Percentiles rank a stretch among this genome's conserved stretches.
Evolutionary conservation across 2,329 filamentous ascomycete species (phyloP).

Genomic region (Xenosphaeropsis pyriputrescens): DNA sequence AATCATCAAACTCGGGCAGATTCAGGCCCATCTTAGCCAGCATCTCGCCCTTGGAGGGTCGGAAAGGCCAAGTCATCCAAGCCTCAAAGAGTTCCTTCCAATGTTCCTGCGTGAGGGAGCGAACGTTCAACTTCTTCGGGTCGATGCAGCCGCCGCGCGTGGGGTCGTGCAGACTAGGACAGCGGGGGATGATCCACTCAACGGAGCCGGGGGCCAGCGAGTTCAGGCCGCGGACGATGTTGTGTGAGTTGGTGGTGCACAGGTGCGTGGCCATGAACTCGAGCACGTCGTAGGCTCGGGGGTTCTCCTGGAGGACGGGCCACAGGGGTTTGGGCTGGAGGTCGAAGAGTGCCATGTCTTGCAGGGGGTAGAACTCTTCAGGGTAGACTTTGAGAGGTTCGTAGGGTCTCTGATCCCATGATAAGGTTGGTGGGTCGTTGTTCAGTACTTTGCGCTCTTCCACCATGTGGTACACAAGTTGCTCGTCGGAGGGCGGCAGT

Average conservation of each 20-base stretch:
- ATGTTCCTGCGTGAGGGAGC: slow-evolving; percentile 37
- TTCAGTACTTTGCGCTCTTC: slow-evolving; percentile 40
- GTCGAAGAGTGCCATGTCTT: slow-evolving; percentile 45
- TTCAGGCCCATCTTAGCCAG: slow-evolving; percentile 51
- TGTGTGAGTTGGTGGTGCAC: slow-evolving; percentile 17
- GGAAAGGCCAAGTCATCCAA: slow-evolving; percentile 54
- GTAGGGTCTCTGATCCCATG: slow-evolving; percentile 55
- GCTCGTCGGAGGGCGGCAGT: slow-evolving; percentile 13
- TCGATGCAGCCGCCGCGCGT: slow-evolving; percentile 27
- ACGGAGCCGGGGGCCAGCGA: slow-evolving; percentile 43
- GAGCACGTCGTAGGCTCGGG: slow-evolving; percentile 28
- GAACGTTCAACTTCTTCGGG: slow-evolving; percentile 25
- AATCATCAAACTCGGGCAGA: no score
- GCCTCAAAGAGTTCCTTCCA: slow-evolving; percentile 40
- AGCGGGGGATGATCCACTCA: slow-evolving; percentile 33
- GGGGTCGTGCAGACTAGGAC: slow-evolving; percentile 32
- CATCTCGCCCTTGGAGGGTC: slow-evolving; percentile 48
- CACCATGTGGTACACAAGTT: slow-evolving; percentile 24
- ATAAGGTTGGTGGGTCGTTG: slow-evolving; percentile 34
- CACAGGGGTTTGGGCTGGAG: slow-evolving; percentile 43
- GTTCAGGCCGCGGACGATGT: slow-evolving; percentile 30
- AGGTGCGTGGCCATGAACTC: slow-evolving; percentile 34
- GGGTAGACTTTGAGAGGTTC: slow-evolving; percentile 48
- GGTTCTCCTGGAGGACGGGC: slow-evolving; percentile 28
- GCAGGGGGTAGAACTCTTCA: slow-evolving; percentile 53